Base-by-base conservation (phyloP, 352 stramenopile genomes). In the Globisporangium solare region DNA sequence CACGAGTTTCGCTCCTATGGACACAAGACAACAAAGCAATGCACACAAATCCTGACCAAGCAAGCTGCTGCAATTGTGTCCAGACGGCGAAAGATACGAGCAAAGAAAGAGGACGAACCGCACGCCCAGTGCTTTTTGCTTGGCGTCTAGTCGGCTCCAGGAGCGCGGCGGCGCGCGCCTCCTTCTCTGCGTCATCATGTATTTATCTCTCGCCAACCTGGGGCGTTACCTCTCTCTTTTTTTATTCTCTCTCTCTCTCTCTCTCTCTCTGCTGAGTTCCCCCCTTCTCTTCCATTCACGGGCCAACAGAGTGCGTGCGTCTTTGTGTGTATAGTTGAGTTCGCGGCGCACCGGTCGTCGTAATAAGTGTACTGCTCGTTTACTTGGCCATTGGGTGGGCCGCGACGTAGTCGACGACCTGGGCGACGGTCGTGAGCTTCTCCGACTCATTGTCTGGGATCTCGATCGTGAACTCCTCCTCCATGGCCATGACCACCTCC, bases 391-490 rank as follows among this genome's bases (percentile, higher is more conserved):
- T 98, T 48, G 98, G 98, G 86, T 99, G 97, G 51, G 90, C 89
- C 60, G 95, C 82, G 73, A 99, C 96, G 85, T 99, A 99, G 75
- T 98, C 94, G 56, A 99, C 94, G 58, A 98, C 97, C 74, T 99
- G 96, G 24, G 76, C 80, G 50, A 98, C 84, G 67, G 93, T 98
- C 18, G 89, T 74, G 70, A 99, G 98, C 81, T 99, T 99, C 76
- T 99, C 98, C 49, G 97, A 97, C 79, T 99, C 97, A 60, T 96
- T 97, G 89, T 99, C 97, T 49, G 98, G 97, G 80, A 99, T 99
- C 79, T 99, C 97, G 74, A 99, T 98, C 55, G 93, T 97, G 83
- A 99, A 99, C 80, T 99, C 98, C 73, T 99, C 97, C 79, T 99
- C 97, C 75, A 99, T 98, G 45, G 97, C 97, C 97, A 99, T 99